Evolutionary conservation across 768 basidiomycete genomes (phyloP), one percentile per base, ranked within the genome.

Genomic region (Dioszegia crocea): DNA sequence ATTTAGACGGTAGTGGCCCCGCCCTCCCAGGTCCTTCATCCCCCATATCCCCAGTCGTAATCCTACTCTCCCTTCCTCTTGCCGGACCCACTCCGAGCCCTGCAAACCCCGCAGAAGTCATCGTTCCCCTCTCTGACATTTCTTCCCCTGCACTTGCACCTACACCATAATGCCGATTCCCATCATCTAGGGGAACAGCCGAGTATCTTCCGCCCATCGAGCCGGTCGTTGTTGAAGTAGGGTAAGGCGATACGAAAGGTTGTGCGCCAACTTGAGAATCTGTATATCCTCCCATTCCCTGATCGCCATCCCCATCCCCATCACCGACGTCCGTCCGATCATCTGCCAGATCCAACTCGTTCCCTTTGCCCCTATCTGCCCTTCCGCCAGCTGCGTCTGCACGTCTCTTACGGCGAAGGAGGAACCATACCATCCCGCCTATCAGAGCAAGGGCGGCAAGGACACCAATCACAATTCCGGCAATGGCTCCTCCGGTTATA

Each of bases 381-480:
- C n/a, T 57, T 48, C 30, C 43, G 51, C 17, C 16, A 43, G 19
- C 5, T 55, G 61, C 27, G 55, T 57, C 30, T 38, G 51, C 11
- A 26, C 60, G 44, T 40, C 57, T 45, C 26, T 44, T 61, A 23
- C 64, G 39, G 11, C 64, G 55, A 11, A 65, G 56, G 8, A 67
- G 51, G 40, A 62, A 69, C 29, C 51, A 64, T 5, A 68, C 29
- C 2, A 57, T n/a, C 12, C 52, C 3, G 0, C 40, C 65, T 11
- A 63, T 21, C 4, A 68, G 39, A 16, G 56, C 66, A 1, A 67
- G 27, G 16, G 41, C 23, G 12, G 49, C 66, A 3, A 69, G 19
- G 10, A 61, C 57, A 3, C 71, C 71, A n/a, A 73, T 56, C 16
- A 66, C 68, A 2, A 69, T 54, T 4, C 71, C 71, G 2, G 71